Base-by-base conservation (phyloP, 176 grass and related monocot species). In the Oryza rufipogon region DNA sequence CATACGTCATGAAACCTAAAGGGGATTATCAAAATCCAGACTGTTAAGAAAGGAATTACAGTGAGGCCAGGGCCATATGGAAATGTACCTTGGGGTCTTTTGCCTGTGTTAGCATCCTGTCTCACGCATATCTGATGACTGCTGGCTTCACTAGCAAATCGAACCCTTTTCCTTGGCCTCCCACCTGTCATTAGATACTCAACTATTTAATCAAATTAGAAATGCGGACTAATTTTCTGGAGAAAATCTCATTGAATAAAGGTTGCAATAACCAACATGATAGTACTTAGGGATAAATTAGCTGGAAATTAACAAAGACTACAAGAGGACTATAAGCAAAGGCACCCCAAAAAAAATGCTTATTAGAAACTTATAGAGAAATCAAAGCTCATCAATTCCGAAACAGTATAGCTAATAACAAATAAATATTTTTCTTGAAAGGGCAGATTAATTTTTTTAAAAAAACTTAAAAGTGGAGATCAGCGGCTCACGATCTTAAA, bases 121-220 rank as follows among this genome's bases (percentile, higher is more conserved):
- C 22, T 87, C 14, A 25, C 44, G 19, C 28, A 13, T 16, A 49
- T 78, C 28, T 69, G 74, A 51, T 83, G 47, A 82, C 78, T 63
- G 64, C 60, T 86, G 87, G 70, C 80, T 89, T 86, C 77, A 89
- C 72, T 56, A 85, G 73, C 71, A 87, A 94, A 89, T 64, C 90
- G 85, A 85, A 91, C 84, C 63, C 75, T 94, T 82, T 92, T 94
- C 36, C 32, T 85, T 85, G 69, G 83, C 78, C 90, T 89, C 64
- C 72, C 78, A 87, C 83, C 92, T 92, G 92, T 36, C 64, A 87
- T 71, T 79, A 69, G 67, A 56, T 39, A 88, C 61, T 32, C 2
- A 74, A 74, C 47, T 23, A 68, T 74, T 49, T 36, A n/a, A 90
- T 90, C 48, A 83, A 65, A 66, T 44, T 39, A 66, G 41, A 82